These are phyloP conservation scores for Psilocybe tampanensis DNA, from an alignment of 768 basidiomycete genomes.

Conservation along the genomic window DNA sequence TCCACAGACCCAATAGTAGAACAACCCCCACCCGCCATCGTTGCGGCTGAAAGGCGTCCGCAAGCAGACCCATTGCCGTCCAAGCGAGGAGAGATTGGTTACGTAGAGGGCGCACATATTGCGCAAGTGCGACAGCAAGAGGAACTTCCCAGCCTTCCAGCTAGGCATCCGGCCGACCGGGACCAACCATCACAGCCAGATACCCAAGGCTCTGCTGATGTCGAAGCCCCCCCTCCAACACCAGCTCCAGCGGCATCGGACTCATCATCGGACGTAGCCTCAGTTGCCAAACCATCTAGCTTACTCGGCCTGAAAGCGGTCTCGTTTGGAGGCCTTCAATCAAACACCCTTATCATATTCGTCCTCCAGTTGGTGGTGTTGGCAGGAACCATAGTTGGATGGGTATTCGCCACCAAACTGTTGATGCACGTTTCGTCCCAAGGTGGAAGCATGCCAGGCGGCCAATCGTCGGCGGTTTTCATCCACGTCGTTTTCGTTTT, in stretches of 20 bases:
- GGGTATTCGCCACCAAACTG: conserved; percentile 46
- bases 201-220: background rate
- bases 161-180: conserved; percentile 44
- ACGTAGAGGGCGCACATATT: conserved; percentile 40
- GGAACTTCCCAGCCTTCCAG: conserved; percentile 30
- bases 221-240: conserved; percentile 10
- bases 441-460: conserved; percentile 20
- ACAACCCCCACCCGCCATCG: conserved; percentile 6
- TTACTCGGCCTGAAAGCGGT: conserved; percentile 40
- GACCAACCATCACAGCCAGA: conserved; percentile 1
- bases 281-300: conserved; percentile 27
- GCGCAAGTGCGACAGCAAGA: conserved; percentile 41
- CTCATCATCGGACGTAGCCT: conserved; percentile 3
- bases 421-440: conserved; percentile 14
- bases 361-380: conserved; percentile 42
- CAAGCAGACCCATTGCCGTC: conserved; percentile 65
- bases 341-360: conserved; percentile 45
- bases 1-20: conserved; percentile 9
- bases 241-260: conserved; percentile 13
- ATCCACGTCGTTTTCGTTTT: conserved; percentile 66
- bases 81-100: conserved; percentile 72
- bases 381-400: conserved; percentile 52
- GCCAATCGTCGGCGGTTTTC: conserved; percentile 47
- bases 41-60: conserved; percentile 32
- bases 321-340: conserved; percentile 45